phyloP scores from a whole-genome alignment of 2,329 filamentous ascomycete genomes.

The Stenocarpella maydis region DNA sequence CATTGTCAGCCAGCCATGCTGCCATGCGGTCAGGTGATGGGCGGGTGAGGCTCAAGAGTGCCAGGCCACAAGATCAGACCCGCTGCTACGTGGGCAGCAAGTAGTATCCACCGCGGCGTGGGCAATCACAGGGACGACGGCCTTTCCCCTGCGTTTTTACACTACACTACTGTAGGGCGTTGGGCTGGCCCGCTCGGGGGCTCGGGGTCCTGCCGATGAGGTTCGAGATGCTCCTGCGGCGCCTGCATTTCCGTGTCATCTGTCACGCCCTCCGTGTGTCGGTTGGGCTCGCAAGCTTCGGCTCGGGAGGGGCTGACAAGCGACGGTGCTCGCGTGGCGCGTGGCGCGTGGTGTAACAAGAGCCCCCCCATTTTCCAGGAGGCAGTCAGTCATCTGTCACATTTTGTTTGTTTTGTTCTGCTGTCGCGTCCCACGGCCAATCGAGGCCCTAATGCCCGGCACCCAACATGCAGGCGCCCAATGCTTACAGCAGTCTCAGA shows the following conservation, averaged over 20 bases:
- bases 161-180: background rate
- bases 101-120: background rate
- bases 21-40: too few species aligned
- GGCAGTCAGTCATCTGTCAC: slow-evolving; percentile 16
- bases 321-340: slow-evolving; percentile 1
- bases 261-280: background rate
- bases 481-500: background rate
- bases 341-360: slow-evolving; percentile 1
- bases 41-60: background rate
- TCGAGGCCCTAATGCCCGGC: slow-evolving; percentile 13
- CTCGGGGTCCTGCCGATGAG: background rate
- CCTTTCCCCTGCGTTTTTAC: background rate
- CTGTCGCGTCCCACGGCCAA: background rate
- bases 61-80: background rate
- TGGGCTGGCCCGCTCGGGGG: background rate
- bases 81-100: background rate
- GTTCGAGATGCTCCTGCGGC: background rate
- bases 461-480: background rate
- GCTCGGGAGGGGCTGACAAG: background rate
- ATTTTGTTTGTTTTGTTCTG: background rate
- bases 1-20: too few species aligned
- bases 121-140: too few species aligned
- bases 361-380: background rate
- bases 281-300: slow-evolving; percentile 9
- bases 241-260: background rate